phyloP scores from a whole-genome alignment of 2,329 filamentous ascomycete species.

The Penicillium sp. region DNA sequence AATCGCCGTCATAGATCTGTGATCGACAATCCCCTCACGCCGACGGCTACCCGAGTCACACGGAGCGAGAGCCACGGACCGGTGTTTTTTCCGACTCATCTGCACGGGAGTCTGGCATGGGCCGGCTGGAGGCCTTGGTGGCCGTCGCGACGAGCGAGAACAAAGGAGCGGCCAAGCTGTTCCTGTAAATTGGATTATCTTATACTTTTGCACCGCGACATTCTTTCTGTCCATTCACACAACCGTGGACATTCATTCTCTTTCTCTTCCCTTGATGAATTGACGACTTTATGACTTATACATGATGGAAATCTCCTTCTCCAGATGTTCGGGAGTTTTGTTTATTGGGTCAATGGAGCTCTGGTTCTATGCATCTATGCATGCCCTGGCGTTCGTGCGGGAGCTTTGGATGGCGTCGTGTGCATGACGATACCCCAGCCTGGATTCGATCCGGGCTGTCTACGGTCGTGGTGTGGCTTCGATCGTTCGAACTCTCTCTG shows the following conservation, averaged over 20 bases:
- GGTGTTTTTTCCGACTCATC: conserved; percentile 29
- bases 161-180: conserved; percentile 36
- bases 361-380: conserved; percentile 24
- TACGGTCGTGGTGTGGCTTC: conserved; percentile 26
- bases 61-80: conserved; percentile 29
- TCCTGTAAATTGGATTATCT: conserved; percentile 23
- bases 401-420: conserved; percentile 29
- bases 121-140: conserved; percentile 50
- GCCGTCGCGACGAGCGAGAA: conserved; percentile 51
- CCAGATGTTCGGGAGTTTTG: conserved; percentile 26
- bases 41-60: conserved; percentile 29
- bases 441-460: conserved; percentile 12
- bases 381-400: conserved; percentile 32
- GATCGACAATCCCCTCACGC: conserved; percentile 31
- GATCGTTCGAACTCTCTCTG: conserved; percentile 8
- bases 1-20: conserved; percentile 35
- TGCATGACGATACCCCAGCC: conserved; percentile 38
- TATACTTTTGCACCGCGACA: not conserved
- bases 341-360: conserved; percentile 13
- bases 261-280: conserved; percentile 27
- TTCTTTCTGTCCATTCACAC: not conserved
- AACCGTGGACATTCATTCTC: not conserved
- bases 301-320: conserved; percentile 23
- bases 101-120: conserved; percentile 41
- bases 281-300: conserved; percentile 41